phyloP scores from a whole-genome alignment of 352 stramenopile genomes.

The Hyaloperonospora brassicae region DNA sequence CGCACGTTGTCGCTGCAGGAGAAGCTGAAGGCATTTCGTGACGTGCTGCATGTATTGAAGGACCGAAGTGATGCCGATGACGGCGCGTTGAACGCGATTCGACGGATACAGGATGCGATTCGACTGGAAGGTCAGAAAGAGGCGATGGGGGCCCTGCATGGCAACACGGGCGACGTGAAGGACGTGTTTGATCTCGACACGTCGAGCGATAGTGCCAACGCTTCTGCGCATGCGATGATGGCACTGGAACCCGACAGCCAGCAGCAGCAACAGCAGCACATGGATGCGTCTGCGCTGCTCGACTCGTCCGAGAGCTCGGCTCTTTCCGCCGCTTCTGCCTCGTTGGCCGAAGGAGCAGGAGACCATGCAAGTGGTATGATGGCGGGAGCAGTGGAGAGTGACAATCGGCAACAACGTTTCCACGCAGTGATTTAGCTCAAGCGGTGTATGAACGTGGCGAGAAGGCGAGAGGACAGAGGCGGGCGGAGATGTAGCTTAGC shows the following conservation, averaged over 20 bases:
- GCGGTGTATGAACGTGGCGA: neutral
- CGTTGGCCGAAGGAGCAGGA: conserved; percentile 28
- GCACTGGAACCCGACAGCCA: conserved; percentile 24
- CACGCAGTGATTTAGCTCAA: conserved; percentile 32
- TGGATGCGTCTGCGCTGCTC: conserved; percentile 29
- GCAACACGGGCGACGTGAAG: conserved; percentile 13
- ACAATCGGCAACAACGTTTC: conserved; percentile 20
- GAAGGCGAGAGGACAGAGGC: too few species aligned
- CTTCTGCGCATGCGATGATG: conserved; percentile 16
- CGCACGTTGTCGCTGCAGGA: conserved; percentile 59
- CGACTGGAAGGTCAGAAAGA: conserved; percentile 38
- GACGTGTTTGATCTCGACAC: conserved; percentile 22
- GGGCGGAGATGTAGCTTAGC: too few species aligned
- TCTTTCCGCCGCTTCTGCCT: conserved; percentile 31
- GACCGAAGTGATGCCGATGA: conserved; percentile 61
- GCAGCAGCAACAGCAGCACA: conserved; percentile 27
- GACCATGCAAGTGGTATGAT: conserved; percentile 27
- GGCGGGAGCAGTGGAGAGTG: conserved; percentile 10
- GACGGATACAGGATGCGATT: conserved; percentile 59
- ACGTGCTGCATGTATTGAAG: conserved; percentile 67
- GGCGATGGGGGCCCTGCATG: conserved; percentile 12
- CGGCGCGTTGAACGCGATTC: conserved; percentile 42
- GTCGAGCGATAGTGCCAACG: conserved; percentile 1
- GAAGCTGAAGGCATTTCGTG: conserved; percentile 71
- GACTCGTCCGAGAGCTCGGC: conserved; percentile 33